Evolutionary conservation across 2,329 filamentous ascomycete species (phyloP), one percentile per base, ranked within the genome.

Genomic region (Teratosphaeria nubilosa): DNA sequence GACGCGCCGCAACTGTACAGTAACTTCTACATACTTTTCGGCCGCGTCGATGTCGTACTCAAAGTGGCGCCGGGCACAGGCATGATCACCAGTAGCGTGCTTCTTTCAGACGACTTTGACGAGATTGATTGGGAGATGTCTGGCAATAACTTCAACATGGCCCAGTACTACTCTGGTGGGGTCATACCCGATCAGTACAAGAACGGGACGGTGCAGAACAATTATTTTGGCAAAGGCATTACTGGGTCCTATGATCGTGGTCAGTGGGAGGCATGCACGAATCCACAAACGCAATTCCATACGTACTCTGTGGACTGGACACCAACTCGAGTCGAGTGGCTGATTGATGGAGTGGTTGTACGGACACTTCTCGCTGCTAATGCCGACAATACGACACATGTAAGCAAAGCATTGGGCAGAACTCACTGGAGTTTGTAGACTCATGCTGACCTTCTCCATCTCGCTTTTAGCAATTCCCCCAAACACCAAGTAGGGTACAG

Each of bases 401-500:
- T 30, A 30, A 30, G 27, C 27, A 30, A 30, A 30, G 27, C 27
- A 30, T 30, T 30, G 27, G 27, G 27, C 27, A 30, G 27, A 2
- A 30, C 27, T 30, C 27, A 3, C 27, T 30, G 27, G 27, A 30
- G 27, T 7, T 30, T 30, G 7, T 30, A 30, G 27, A 30, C 27
- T 30, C 7, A 30, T 7, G 3, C 27, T 30, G 27, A 30, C 27
- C 27, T 30, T 7, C 27, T 30, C 7, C 27, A 30, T 7, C 27
- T 30, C 7, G 27, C 27, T 30, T n/a, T 30, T 30, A 30, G 27
- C 64, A 62, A 51, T 65, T 64, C 70, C 88, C 88, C 0, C 88
- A 92, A 70, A 91, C 88, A 0, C 88, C 88, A 1, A 87, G 87
- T 84, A 82, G 83, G 54, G 72, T 89, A 54, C 84, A 82, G 56